phyloP scores from a whole-genome alignment of 208 protist species.

The Kentomonas sorsogonicus region DNA sequence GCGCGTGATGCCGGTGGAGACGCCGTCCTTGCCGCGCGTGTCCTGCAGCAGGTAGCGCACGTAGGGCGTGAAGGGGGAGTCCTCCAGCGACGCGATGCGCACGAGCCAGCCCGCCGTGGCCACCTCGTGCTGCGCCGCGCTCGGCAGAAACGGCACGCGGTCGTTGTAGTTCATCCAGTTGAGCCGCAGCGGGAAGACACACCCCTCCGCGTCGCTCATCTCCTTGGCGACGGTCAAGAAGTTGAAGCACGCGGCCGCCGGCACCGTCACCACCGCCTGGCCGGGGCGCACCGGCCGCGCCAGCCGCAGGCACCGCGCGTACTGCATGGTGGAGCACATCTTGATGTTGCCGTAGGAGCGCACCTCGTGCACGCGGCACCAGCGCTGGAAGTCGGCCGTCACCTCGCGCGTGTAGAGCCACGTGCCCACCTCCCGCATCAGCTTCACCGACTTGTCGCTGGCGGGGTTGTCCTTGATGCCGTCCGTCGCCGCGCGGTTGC shows the following conservation, averaged over 20 bases:
- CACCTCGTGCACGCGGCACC: constrained; percentile 60
- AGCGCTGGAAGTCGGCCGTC: constrained; percentile 56
- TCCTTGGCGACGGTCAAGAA: constrained; percentile 64
- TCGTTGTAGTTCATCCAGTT: constrained; percentile 89
- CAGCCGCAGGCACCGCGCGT: constrained; percentile 67
- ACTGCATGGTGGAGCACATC: constrained; percentile 65
- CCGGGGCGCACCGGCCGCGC: constrained; percentile 44
- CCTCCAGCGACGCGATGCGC: constrained; percentile 70
- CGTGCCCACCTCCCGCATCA: constrained; percentile 66
- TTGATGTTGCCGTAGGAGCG: constrained; percentile 69
- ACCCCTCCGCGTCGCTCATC: constrained; percentile 41
- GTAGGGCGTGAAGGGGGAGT: constrained; percentile 66
- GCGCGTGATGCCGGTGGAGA: constrained; percentile 64
- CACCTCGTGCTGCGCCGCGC: constrained; percentile 50
- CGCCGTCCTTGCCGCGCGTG: constrained; percentile 74
- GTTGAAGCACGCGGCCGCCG: constrained; percentile 67
- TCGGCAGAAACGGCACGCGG: constrained; percentile 44
- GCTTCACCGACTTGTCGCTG: constrained; percentile 42
- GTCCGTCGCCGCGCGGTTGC: too few species aligned
- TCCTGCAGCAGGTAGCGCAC: constrained; percentile 78
- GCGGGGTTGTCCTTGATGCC: constrained; percentile 45
- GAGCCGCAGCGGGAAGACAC: constrained; percentile 64
- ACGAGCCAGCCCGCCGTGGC: constrained; percentile 71
- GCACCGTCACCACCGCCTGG: constrained; percentile 71
- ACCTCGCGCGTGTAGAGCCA: constrained; percentile 80